Evolutionary conservation across 352 stramenopile genomes (phyloP).

Genomic region (Aphanomyces stellatus): DNA sequence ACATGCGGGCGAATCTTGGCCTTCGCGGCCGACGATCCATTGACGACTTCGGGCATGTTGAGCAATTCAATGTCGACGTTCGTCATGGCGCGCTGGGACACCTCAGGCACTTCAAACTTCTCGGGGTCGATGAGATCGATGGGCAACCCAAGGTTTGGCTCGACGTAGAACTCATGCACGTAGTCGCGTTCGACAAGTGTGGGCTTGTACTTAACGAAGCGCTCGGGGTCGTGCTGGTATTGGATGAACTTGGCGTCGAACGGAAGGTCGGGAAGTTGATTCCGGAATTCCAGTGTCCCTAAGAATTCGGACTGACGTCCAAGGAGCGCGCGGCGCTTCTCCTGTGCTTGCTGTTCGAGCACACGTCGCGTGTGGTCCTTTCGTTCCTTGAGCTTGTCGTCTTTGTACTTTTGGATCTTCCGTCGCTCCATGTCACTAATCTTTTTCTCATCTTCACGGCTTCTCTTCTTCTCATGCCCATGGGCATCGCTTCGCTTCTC

Average conservation of each 20-base stretch:
- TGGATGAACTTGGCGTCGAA: constrained; percentile 84
- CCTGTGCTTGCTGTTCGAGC: constrained; percentile 75
- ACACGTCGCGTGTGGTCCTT: constrained; percentile 83
- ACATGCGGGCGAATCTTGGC: constrained; percentile 61
- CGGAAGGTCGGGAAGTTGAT: constrained; percentile 65
- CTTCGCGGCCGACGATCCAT: constrained; percentile 32
- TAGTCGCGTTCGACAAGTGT: constrained; percentile 80
- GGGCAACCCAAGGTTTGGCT: constrained; percentile 60
- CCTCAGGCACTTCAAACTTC: constrained; percentile 53
- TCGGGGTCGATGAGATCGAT: constrained; percentile 81
- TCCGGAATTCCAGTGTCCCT: constrained; percentile 72
- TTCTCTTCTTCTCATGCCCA: constrained; percentile 18
- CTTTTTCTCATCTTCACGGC: constrained; percentile 56
- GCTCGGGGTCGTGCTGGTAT: constrained; percentile 68
- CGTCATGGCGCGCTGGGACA: constrained; percentile 4
- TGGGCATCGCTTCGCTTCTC: background rate
- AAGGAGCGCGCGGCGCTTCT: constrained; percentile 65
- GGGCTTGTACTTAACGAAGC: constrained; percentile 79
- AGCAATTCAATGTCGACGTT: constrained; percentile 7
- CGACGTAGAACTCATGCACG: constrained; percentile 77
- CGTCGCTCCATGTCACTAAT: constrained; percentile 61
- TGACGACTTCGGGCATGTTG: constrained; percentile 19
- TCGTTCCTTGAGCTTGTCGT: constrained; percentile 81
- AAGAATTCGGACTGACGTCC: constrained; percentile 82
- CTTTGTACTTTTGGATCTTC: constrained; percentile 84